Percentiles rank a stretch among this genome's conserved stretches.
Conservation (phyloP, 805 yeast genomes). For the Metschnikowia amazonensis region DNA sequence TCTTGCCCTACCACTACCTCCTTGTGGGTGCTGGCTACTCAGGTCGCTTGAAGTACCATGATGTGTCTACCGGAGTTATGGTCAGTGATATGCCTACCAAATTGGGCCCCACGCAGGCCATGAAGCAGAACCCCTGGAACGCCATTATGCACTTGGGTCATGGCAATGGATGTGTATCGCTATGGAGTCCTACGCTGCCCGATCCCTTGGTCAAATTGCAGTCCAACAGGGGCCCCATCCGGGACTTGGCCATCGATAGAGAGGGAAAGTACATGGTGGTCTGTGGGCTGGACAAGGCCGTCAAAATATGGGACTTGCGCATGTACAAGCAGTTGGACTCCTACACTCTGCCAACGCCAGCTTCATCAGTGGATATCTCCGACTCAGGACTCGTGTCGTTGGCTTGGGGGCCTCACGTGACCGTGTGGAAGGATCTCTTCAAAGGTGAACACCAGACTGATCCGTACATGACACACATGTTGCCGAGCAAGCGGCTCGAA, state of each 20-base stretch:
- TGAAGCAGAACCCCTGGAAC: constrained; percentile 93
- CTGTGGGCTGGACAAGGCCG: constrained; percentile 77
- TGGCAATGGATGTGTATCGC: constrained; percentile 83
- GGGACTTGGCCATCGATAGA: constrained; percentile 82
- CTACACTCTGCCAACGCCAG: constrained; percentile 78
- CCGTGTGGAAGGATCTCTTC: constrained; percentile 87
- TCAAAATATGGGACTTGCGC: constrained; percentile 93
- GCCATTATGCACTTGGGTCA: constrained; percentile 94
- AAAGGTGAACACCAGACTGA: constrained; percentile 59
- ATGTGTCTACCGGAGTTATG: constrained; percentile 85
- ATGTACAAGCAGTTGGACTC: constrained; percentile 72
- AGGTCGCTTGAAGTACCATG: constrained; percentile 88
- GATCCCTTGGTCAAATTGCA: constrained; percentile 81
- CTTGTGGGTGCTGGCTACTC: constrained; percentile 86
- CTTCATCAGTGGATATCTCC: constrained; percentile 71
- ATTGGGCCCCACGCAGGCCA: constrained; percentile 82
- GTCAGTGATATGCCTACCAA: constrained; percentile 83
- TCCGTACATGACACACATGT: constrained; percentile 89
- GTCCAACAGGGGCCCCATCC: constrained; percentile 80
- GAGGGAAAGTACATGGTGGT: constrained; percentile 93
- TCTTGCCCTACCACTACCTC: constrained; percentile 87
- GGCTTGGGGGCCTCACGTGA: constrained; percentile 95
- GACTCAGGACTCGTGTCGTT: constrained; percentile 84
- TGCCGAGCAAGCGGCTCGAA: constrained; percentile 72
- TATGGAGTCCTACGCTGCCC: constrained; percentile 90